These are phyloP conservation scores for Quercus cerris DNA, from an alignment of 306 rosid species.

Conservation along the genomic window DNA sequence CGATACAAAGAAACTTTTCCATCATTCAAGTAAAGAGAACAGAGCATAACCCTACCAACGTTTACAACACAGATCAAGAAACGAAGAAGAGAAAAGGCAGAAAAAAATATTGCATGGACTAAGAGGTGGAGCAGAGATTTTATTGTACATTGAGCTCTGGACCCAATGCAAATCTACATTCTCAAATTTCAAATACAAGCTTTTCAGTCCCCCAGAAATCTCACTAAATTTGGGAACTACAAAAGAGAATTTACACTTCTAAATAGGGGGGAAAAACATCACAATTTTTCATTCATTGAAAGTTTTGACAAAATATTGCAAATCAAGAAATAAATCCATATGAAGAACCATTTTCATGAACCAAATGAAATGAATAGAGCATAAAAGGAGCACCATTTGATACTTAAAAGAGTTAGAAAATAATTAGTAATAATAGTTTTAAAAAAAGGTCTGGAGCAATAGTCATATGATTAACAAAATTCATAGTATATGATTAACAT, in stretches of 20 bases:
- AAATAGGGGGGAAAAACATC: not conserved
- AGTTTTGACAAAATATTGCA: not conserved
- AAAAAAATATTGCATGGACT: not conserved
- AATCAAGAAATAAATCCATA: not conserved
- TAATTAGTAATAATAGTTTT: not conserved
- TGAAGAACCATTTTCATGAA: slow-evolving; percentile 7
- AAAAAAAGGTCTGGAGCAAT: not conserved
- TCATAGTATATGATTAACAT: not conserved
- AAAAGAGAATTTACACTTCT: not conserved
- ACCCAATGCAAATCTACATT: not conserved
- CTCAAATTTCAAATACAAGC: not conserved
- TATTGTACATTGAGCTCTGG: not conserved
- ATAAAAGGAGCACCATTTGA: not conserved
- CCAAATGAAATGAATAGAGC: not conserved
- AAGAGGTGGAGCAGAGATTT: slow-evolving; percentile 28
- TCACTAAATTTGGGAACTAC: not conserved
- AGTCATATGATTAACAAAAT: not conserved
- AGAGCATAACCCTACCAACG: not conserved
- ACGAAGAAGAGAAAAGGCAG: slow-evolving; percentile 19
- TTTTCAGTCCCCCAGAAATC: not conserved
- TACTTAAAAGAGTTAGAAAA: not conserved
- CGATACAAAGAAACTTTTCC: not conserved
- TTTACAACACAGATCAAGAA: not conserved
- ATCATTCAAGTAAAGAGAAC: not conserved
- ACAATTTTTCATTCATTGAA: not conserved